Evolutionary conservation across 2,329 filamentous ascomycete species (phyloP).

Genomic region (Fonsecaea pugnacius): DNA sequence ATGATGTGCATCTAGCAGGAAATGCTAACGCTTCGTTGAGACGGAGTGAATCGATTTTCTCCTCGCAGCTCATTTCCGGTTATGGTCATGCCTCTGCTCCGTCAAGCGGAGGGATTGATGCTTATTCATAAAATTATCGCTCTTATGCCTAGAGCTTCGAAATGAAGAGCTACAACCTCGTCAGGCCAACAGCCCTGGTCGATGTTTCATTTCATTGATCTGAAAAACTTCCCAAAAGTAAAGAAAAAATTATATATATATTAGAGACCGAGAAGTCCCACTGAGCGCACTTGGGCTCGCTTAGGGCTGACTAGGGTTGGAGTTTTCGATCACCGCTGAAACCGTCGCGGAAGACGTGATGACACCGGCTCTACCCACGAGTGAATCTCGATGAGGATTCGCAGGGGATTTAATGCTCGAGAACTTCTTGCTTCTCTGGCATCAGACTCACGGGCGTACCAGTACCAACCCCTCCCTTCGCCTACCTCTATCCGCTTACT

Average conservation of each 20-base stretch:
- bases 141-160: neutral
- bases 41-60: neutral
- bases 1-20: neutral
- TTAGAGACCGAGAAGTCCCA: neutral
- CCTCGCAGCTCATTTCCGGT: neutral
- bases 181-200: neutral
- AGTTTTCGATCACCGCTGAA: no score
- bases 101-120: neutral
- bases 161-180: neutral
- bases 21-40: neutral
- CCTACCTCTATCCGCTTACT: constrained; percentile 19
- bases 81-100: neutral
- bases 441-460: constrained; percentile 12
- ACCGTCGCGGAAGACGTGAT: neutral
- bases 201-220: neutral
- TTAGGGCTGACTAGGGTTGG: neutral
- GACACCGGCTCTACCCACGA: neutral
- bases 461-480: constrained; percentile 15
- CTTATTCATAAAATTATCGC: neutral
- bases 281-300: neutral
- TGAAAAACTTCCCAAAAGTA: neutral
- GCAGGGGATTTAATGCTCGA: constrained; percentile 17
- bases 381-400: constrained; percentile 6
- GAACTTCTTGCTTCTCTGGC: constrained; percentile 18
- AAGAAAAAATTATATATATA: no score